Evolutionary conservation across 495 filamentous ascomycete genomes (phyloP).

Genomic region (Aspergillus incahuasiensis): DNA sequence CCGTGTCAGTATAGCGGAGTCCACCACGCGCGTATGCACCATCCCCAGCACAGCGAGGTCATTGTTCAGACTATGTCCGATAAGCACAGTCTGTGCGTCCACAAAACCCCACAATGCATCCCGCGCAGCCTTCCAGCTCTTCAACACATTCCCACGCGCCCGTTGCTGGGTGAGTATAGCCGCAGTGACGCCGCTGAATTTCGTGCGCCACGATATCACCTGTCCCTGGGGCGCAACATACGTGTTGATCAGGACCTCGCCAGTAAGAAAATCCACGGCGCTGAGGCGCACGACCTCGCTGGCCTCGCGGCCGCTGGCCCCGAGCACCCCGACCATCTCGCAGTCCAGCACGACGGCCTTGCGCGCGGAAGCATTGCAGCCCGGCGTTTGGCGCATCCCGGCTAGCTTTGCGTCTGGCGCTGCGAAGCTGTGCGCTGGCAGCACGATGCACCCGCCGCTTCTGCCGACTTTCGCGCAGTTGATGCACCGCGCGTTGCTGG

Average conservation of each 20-base stretch:
- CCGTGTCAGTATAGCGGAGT: background rate
- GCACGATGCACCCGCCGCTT: background rate
- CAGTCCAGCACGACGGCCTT: constrained; percentile 23
- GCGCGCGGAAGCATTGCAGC: background rate
- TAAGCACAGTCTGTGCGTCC: background rate
- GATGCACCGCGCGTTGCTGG: background rate
- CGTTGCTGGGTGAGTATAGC: too few species aligned
- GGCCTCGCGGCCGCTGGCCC: background rate
- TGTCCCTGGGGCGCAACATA: constrained; percentile 25
- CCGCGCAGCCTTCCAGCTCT: too few species aligned
- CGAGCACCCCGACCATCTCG: constrained; percentile 22
- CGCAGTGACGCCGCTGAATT: constrained; percentile 35
- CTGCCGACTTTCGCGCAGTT: background rate
- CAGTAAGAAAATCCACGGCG: constrained; percentile 37
- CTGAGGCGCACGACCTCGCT: constrained; percentile 20
- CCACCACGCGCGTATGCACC: background rate
- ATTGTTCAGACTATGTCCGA: background rate
- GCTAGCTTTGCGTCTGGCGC: background rate
- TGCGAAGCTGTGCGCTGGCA: background rate
- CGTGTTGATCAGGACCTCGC: constrained; percentile 34
- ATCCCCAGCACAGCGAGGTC: background rate
- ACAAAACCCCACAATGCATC: background rate
- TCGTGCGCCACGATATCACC: constrained; percentile 32
- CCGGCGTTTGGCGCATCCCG: background rate
- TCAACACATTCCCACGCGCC: too few species aligned